phyloP scores from a whole-genome alignment of 352 stramenopile genomes.

The Phytophthora gonapodyides region DNA sequence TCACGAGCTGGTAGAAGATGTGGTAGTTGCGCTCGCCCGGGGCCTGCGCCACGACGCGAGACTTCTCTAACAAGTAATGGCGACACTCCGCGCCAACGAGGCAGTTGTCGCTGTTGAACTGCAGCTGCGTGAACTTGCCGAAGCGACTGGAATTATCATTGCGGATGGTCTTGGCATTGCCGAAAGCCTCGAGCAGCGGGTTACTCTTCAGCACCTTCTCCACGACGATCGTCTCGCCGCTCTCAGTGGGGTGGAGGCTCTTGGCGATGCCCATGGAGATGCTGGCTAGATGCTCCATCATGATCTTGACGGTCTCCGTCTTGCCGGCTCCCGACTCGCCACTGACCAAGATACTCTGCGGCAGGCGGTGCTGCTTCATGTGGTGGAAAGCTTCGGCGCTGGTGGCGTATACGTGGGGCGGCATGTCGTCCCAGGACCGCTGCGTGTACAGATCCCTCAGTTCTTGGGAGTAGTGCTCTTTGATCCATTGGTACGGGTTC shows the following conservation, averaged over 20 bases:
- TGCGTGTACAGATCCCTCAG: conserved; percentile 75
- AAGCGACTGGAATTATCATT: conserved; percentile 97
- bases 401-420: conserved; percentile 91
- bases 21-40: conserved; percentile 97
- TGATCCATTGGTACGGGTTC: conserved; percentile 95
- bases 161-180: conserved; percentile 92
- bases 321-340: conserved; percentile 95
- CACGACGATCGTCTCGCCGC: conserved; percentile 74
- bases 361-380: conserved; percentile 73
- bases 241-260: conserved; percentile 62
- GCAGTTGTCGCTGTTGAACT: conserved; percentile 89
- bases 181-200: conserved; percentile 90
- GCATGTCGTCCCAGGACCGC: conserved; percentile 65
- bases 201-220: conserved; percentile 92
- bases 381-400: conserved; percentile 83
- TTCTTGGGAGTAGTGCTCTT: conserved; percentile 83
- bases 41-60: conserved; percentile 91
- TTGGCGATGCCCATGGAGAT: conserved; percentile 75
- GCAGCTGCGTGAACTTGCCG: conserved; percentile 95
- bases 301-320: conserved; percentile 96
- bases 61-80: conserved; percentile 98
- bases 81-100: conserved; percentile 89
- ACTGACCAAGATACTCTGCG: conserved; percentile 92
- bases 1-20: conserved; percentile 97
- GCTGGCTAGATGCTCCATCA: conserved; percentile 95